Evolutionary conservation across 208 protist genomes (phyloP).

Genomic region (Kentomonas sorsogonicus): DNA sequence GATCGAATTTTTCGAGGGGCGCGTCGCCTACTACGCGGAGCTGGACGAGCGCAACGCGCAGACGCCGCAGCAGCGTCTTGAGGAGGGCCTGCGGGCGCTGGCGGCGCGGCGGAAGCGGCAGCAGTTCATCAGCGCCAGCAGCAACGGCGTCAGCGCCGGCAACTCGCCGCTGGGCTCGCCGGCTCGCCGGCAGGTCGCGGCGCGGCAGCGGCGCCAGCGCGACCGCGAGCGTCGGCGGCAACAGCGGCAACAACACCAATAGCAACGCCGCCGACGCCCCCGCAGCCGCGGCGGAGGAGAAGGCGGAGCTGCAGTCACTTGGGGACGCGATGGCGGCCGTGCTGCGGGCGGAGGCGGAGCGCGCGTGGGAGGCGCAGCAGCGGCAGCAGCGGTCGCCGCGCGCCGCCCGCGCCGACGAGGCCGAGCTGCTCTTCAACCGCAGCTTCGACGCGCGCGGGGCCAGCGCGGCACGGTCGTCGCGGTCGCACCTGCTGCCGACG

Average conservation of each 20-base stretch:
- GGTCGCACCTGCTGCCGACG: too few relatives aligned
- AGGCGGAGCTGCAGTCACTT: conserved; percentile 13
- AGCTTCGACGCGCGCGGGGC: too few relatives aligned
- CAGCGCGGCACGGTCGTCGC: too few relatives aligned
- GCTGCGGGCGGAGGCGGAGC: conserved; percentile 20
- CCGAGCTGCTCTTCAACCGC: too few relatives aligned
- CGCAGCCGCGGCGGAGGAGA: background rate
- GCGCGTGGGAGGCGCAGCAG: too few relatives aligned
- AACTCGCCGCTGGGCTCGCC: too few relatives aligned
- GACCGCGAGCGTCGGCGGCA: too few relatives aligned
- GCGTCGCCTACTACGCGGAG: conserved; percentile 30
- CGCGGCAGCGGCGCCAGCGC: too few relatives aligned
- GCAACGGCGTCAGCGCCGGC: background rate
- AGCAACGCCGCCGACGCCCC: background rate
- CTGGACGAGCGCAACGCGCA: conserved; percentile 30
- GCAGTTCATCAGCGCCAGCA: background rate
- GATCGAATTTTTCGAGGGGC: conserved; percentile 29
- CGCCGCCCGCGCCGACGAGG: too few relatives aligned
- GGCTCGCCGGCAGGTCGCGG: too few relatives aligned
- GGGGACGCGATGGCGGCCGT: conserved; percentile 32
- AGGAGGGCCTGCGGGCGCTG: conserved; percentile 25
- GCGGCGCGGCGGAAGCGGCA: conserved; percentile 1
- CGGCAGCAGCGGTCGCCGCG: too few relatives aligned
- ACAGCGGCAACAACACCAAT: background rate
- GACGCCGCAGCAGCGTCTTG: conserved; percentile 23